These are phyloP conservation scores for Penicillium longicatenatum DNA, from an alignment of 495 filamentous ascomycete species.

Conservation along the genomic window DNA sequence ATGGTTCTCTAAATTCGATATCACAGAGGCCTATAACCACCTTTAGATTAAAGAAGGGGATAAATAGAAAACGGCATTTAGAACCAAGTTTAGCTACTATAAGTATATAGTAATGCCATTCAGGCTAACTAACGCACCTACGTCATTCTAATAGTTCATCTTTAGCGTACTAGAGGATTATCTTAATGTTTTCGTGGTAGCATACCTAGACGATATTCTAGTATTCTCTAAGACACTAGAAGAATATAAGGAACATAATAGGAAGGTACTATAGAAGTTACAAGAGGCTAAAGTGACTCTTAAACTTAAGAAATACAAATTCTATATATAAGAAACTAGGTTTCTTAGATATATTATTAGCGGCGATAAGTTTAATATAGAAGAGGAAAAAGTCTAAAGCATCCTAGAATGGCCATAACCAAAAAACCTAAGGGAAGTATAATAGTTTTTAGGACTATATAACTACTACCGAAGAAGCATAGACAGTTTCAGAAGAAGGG, in stretches of 20 bases:
- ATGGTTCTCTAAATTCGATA: no score
- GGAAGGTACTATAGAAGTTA: background rate
- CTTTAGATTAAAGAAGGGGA: no score
- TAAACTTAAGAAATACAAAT: slow-evolving; percentile 9
- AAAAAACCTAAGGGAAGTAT: slow-evolving; percentile 11
- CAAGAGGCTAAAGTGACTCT: slow-evolving; percentile 1
- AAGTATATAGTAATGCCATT: no score
- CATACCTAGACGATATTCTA: no score
- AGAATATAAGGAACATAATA: background rate
- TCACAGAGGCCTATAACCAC: no score
- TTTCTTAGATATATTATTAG: slow-evolving; percentile 18
- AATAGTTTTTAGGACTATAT: slow-evolving; percentile 16
- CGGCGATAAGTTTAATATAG: slow-evolving; percentile 9
- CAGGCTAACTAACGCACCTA: no score
- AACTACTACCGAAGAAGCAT: slow-evolving; percentile 22
- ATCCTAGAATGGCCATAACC: slow-evolving; percentile 13
- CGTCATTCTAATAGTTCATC: no score
- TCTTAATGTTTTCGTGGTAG: no score
- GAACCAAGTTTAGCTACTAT: no score
- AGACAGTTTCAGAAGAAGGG: slow-evolving; percentile 7
- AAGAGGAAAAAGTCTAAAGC: slow-evolving; percentile 13
- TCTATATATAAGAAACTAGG: slow-evolving; percentile 9
- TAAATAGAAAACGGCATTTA: no score
- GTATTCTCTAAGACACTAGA: no score
- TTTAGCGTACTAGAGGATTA: no score